These are phyloP conservation scores for Candida manassasensis DNA, from an alignment of 805 yeast species.

Conservation along the genomic window DNA sequence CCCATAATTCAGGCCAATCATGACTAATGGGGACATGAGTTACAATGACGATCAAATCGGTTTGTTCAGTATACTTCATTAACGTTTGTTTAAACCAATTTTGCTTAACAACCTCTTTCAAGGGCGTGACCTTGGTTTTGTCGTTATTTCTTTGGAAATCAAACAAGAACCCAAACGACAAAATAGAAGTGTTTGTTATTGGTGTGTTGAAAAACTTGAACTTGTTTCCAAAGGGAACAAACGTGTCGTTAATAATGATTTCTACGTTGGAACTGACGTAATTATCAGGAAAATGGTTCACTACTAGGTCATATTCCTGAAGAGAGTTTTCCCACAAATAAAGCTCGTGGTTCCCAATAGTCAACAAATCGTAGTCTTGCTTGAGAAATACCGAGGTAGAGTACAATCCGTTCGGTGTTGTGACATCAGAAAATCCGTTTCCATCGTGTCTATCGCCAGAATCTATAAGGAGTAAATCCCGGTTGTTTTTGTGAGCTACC, in stretches of 20 bases:
- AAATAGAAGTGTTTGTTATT: constrained; percentile 44
- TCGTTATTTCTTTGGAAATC: constrained; percentile 61
- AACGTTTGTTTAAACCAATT: constrained; percentile 60
- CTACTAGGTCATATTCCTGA: constrained; percentile 61
- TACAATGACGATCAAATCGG: constrained; percentile 66
- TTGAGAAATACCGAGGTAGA: constrained; percentile 60
- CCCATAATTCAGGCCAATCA: constrained; percentile 48
- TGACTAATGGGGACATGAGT: constrained; percentile 72
- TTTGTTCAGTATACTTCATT: constrained; percentile 24
- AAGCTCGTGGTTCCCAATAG: constrained; percentile 90
- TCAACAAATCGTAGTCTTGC: constrained; percentile 69
- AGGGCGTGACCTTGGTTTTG: constrained; percentile 60
- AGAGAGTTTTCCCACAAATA: constrained; percentile 61
- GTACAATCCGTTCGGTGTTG: constrained; percentile 62
- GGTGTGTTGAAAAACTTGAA: constrained; percentile 64
- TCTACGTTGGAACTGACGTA: constrained; percentile 76
- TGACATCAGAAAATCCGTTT: constrained; percentile 81
- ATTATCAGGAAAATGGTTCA: constrained; percentile 52
- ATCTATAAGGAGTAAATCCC: constrained; percentile 72
- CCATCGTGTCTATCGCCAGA: constrained; percentile 96
- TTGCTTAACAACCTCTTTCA: constrained; percentile 47
- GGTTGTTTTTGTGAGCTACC: constrained; percentile 40
- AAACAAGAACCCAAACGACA: constrained; percentile 77
- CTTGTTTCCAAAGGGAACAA: constrained; percentile 64
- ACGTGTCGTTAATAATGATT: constrained; percentile 38